phyloP scores from a whole-genome alignment of 1,139 yeast genomes.

The Hansenula sp. region DNA sequence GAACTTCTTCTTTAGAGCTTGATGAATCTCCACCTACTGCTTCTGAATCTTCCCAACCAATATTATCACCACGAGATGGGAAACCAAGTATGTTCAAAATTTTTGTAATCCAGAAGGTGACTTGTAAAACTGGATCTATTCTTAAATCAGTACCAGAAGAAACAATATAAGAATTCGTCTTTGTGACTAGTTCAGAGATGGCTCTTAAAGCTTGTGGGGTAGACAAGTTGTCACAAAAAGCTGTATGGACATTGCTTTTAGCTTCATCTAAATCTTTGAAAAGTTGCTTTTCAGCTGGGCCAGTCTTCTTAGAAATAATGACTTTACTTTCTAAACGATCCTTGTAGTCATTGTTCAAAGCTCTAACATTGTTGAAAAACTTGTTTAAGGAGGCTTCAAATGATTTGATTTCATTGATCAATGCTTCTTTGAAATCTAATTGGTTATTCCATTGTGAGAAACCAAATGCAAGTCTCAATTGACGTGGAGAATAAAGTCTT shows the following conservation, averaged over 20 bases:
- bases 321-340: slow-evolving; percentile 36
- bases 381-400: slow-evolving; percentile 72
- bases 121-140: slow-evolving; percentile 61
- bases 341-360: slow-evolving; percentile 58
- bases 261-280: slow-evolving; percentile 46
- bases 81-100: slow-evolving; percentile 75
- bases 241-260: slow-evolving; percentile 62
- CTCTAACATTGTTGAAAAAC: slow-evolving; percentile 81
- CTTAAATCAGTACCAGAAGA: slow-evolving; percentile 45
- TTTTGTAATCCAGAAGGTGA: slow-evolving; percentile 66
- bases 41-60: slow-evolving; percentile 70
- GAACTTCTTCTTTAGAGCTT: slow-evolving; percentile 56
- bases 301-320: slow-evolving; percentile 52
- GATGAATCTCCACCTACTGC: slow-evolving; percentile 14
- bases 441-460: slow-evolving; percentile 90
- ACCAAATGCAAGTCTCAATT: slow-evolving; percentile 85
- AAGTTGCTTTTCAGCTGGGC: slow-evolving; percentile 49
- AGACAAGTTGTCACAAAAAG: slow-evolving; percentile 84
- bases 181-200: slow-evolving; percentile 64
- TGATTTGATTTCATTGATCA: slow-evolving; percentile 71
- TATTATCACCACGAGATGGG: slow-evolving; percentile 56
- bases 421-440: slow-evolving; percentile 82
- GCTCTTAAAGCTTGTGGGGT: slow-evolving; percentile 70
- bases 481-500: slow-evolving; percentile 64
- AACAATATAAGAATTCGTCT: slow-evolving; percentile 67